Conservation (phyloP, 2,329 filamentous ascomycete genomes). For the Penicillium janthinellum region DNA sequence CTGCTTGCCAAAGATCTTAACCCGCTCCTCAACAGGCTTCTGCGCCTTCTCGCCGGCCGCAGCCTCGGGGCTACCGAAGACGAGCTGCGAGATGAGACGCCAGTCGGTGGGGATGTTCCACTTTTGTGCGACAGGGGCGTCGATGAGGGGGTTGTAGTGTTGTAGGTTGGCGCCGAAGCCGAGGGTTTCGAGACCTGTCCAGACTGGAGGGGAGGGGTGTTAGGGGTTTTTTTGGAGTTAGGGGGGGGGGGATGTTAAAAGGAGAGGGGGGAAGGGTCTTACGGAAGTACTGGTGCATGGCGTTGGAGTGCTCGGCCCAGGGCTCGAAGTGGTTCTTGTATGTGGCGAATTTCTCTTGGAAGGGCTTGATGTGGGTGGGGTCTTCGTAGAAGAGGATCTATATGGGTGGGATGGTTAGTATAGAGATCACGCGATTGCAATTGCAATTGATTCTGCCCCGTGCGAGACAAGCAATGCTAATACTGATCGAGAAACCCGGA, state of each 20-base stretch:
- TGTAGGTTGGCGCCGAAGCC: conserved; percentile 87
- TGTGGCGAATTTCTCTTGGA: conserved; percentile 68
- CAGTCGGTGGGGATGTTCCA: conserved; percentile 74
- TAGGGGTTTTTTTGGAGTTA: background rate
- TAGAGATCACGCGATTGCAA: background rate
- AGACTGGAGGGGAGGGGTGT: conserved; percentile 50
- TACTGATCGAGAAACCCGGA: background rate
- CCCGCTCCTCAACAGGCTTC: conserved; percentile 64
- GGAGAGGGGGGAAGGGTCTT: conserved; percentile 20
- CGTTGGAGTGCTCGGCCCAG: conserved; percentile 76
- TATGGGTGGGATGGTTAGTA: background rate
- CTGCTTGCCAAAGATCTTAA: conserved; percentile 61
- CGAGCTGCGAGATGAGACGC: conserved; percentile 79
- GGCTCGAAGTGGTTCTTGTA: conserved; percentile 79
- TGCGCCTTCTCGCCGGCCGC: conserved; percentile 65
- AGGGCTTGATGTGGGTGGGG: conserved; percentile 63
- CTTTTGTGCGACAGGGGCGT: conserved; percentile 66
- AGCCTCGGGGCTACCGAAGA: conserved; percentile 68
- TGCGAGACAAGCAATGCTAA: too few relatives aligned
- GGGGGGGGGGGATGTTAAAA: background rate
- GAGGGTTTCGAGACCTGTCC: conserved; percentile 80
- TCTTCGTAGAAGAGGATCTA: conserved; percentile 83
- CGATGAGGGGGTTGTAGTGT: conserved; percentile 88
- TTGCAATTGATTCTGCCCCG: background rate
- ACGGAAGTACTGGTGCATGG: conserved; percentile 76